Base-by-base conservation (phyloP, 176 grass and related monocot genomes). In the Saccharum spontaneum region DNA sequence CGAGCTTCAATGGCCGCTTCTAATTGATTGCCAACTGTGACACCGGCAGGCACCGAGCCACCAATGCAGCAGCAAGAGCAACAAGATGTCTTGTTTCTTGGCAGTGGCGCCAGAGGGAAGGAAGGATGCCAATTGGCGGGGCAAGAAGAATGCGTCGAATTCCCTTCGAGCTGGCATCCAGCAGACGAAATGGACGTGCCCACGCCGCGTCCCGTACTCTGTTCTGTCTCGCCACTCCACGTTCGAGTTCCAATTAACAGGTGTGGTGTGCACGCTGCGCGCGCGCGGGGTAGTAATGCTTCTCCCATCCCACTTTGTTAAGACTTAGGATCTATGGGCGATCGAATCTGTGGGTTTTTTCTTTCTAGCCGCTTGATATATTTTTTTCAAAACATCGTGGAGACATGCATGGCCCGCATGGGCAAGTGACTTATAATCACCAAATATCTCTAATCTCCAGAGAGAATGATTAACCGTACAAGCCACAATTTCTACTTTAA, bases 161-260 rank as follows among this genome's bases (percentile, higher is more conserved):
- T 62, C 28, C 59, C 8, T 28, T 17, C 7, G 70, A 68, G 82
- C 88, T 90, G 88, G 79, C 88, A 86, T 90, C 79, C 88, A 78
- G 36, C 34, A 34, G 76, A 90, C 0, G 66, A 72, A 45, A 71
- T 43, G 78, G 79, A 82, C 88, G 83, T 86, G 88, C 83, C 37
- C 28, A 40, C 77, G 39, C 20, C 50, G 50, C 31, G 48, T 37
- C 28, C 28, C 30, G 6, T 31, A 15, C 30, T 39, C 38, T 34
- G 9, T 6, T 16, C 0, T 33, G 14, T 16, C 16, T 22, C 13
- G 23, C 45, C 7, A 26, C 23, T 7, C 39, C 11, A 12, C 22
- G 38, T 63, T 26, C 4, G 22, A 59, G 36, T 39, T 14, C 5
- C 20, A 17, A 28, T 28, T 28, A 28, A 20, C 26, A 12, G 33